These are phyloP conservation scores for Fusarium sp. DNA, from an alignment of 2,329 filamentous ascomycete genomes.

Conservation along the genomic window DNA sequence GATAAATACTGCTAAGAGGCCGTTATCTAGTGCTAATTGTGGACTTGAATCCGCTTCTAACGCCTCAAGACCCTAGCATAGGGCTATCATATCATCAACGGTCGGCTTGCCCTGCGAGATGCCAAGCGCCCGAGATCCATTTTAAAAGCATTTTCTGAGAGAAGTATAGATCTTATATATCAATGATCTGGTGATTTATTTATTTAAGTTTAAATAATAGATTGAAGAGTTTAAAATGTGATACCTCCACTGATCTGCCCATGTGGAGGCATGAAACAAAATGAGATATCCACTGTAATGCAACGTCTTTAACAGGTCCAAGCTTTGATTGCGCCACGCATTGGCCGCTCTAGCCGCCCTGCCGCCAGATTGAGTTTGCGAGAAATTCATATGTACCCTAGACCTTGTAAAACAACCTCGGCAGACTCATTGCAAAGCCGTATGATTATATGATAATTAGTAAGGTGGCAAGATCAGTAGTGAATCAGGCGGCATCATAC, in stretches of 20 bases:
- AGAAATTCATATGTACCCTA: background rate
- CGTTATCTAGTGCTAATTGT: background rate
- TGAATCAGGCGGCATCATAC: background rate
- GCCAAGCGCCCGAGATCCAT: background rate
- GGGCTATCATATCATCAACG: background rate
- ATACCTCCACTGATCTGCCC: background rate
- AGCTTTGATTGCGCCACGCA: background rate
- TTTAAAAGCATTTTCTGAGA: background rate
- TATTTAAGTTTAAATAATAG: background rate
- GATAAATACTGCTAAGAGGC: background rate
- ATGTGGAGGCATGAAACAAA: background rate
- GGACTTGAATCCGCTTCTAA: background rate
- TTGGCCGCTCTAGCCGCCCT: background rate
- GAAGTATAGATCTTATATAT: background rate
- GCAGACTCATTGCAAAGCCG: background rate
- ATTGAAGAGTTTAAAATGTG: background rate
- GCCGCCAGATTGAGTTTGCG: background rate
- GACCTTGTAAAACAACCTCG: background rate
- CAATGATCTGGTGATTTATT: rapidly evolving
- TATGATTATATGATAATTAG: background rate
- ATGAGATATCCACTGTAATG: background rate
- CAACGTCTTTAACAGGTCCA: background rate
- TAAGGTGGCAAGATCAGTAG: background rate
- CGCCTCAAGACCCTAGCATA: background rate
- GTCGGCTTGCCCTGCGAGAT: background rate